phyloP scores from a whole-genome alignment of 192 early-diverging fungal species.

The Coemansia sp. region DNA sequence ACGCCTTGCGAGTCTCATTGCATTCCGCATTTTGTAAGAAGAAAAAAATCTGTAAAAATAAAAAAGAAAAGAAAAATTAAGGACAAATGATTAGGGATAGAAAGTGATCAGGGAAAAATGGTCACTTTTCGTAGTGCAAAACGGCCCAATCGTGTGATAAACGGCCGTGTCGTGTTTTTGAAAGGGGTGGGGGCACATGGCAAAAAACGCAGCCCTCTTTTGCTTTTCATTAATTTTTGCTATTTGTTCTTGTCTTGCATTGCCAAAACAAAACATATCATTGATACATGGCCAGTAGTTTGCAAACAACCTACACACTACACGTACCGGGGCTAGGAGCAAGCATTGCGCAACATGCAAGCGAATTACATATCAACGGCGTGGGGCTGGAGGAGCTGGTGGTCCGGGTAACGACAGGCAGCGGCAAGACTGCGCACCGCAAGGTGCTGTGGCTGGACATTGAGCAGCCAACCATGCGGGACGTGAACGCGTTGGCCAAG shows the following conservation, averaged over 20 bases:
- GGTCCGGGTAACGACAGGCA: neutral
- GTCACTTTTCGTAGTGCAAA: no score
- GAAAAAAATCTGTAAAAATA: neutral
- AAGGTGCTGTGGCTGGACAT: constrained; percentile 14
- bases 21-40: constrained; percentile 38
- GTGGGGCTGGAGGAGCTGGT: constrained; percentile 5
- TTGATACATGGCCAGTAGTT: no score
- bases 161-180: no score
- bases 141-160: no score
- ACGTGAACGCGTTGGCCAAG: neutral
- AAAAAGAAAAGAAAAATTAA: no score
- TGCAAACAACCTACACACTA: neutral
- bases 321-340: constrained; percentile 1
- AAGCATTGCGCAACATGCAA: neutral
- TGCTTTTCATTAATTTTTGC: no score
- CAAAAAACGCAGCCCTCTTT: no score
- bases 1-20: constrained; percentile 5
- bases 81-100: no score
- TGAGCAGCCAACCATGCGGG: neutral
- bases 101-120: no score
- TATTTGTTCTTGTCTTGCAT: no score
- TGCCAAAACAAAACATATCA: no score
- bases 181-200: no score
- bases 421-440: neutral
- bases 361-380: constrained; percentile 1